These are phyloP conservation scores for Sordariomycetes sp. DNA, from an alignment of 2,329 filamentous ascomycete genomes.

Conservation along the genomic window DNA sequence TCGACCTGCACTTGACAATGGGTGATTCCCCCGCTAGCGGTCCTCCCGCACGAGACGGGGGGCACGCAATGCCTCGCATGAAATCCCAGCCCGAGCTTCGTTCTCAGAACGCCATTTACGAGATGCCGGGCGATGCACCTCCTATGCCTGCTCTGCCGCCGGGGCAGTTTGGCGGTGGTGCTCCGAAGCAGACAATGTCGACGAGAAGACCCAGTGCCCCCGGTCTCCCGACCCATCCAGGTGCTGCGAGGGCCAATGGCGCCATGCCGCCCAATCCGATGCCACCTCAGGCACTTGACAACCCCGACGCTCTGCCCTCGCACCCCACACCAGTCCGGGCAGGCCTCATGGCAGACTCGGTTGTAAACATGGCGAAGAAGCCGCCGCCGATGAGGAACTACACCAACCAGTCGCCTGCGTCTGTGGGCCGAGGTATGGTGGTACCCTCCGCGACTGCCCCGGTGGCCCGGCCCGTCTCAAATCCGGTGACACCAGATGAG, in stretches of 20 bases:
- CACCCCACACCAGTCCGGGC: slow-evolving; percentile 55
- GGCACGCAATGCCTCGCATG: slow-evolving; percentile 44
- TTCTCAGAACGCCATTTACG: slow-evolving; percentile 59
- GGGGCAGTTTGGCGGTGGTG: slow-evolving; percentile 3
- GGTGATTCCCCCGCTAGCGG: slow-evolving; percentile 15
- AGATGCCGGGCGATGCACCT: slow-evolving; percentile 58
- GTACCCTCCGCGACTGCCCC: not conserved
- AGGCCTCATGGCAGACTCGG: slow-evolving; percentile 48
- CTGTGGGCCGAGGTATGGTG: not conserved
- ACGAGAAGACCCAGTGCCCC: not conserved
- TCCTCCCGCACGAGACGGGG: slow-evolving; percentile 31
- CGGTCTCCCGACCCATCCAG: not conserved
- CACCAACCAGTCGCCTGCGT: slow-evolving; percentile 12
- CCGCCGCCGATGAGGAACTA: slow-evolving; percentile 51
- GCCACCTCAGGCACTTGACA: slow-evolving; percentile 17
- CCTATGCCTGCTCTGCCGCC: slow-evolving; percentile 22
- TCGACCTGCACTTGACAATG: slow-evolving; percentile 23
- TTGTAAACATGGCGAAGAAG: slow-evolving; percentile 43
- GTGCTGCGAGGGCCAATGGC: not conserved
- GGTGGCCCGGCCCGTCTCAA: slow-evolving; percentile 15
- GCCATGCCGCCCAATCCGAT: slow-evolving; percentile 9
- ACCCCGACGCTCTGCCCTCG: slow-evolving; percentile 38
- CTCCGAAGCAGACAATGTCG: not conserved
- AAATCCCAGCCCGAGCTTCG: slow-evolving; percentile 59
- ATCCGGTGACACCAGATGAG: slow-evolving; percentile 63